Evolutionary conservation across 169 alveolate genomes (phyloP).

Genomic region (Plasmodium cynomolgi): DNA sequence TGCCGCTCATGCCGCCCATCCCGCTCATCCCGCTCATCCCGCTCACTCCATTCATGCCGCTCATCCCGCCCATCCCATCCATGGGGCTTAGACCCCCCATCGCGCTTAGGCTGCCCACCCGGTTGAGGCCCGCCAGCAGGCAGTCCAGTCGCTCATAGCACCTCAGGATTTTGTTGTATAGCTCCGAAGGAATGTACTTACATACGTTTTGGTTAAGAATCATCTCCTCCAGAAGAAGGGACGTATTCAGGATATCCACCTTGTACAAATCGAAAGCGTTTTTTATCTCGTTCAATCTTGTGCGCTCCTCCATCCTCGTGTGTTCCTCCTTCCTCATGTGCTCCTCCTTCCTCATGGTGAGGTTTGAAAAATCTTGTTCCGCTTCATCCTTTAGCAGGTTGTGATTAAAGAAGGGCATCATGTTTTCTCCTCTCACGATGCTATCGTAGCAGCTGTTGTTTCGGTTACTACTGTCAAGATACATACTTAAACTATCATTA

Average conservation of each 20-base stretch:
- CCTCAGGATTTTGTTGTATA: slow-evolving; percentile 50
- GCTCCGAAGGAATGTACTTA: slow-evolving; percentile 16
- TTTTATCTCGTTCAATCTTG: background rate
- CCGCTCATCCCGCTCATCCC: background rate
- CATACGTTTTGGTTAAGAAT: slow-evolving; percentile 34
- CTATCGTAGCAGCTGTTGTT: background rate
- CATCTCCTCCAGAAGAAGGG: slow-evolving; percentile 51
- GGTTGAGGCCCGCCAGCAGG: slow-evolving; percentile 3
- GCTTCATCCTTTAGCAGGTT: background rate
- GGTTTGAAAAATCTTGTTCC: background rate
- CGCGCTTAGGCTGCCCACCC: background rate
- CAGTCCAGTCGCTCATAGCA: slow-evolving; percentile 60
- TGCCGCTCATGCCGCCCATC: background rate
- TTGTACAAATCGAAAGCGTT: slow-evolving; percentile 10
- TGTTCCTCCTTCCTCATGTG: background rate
- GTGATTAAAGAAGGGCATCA: background rate
- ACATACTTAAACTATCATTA: slow-evolving; percentile 7
- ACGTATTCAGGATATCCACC: slow-evolving; percentile 34
- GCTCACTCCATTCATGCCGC: background rate
- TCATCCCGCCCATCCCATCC: background rate
- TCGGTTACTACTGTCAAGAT: background rate
- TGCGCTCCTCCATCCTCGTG: background rate
- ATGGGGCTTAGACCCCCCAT: background rate
- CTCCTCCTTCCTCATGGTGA: background rate
- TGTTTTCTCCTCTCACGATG: background rate